Conservation (phyloP, 2,329 filamentous ascomycete genomes). For the Fusarium poae region DNA sequence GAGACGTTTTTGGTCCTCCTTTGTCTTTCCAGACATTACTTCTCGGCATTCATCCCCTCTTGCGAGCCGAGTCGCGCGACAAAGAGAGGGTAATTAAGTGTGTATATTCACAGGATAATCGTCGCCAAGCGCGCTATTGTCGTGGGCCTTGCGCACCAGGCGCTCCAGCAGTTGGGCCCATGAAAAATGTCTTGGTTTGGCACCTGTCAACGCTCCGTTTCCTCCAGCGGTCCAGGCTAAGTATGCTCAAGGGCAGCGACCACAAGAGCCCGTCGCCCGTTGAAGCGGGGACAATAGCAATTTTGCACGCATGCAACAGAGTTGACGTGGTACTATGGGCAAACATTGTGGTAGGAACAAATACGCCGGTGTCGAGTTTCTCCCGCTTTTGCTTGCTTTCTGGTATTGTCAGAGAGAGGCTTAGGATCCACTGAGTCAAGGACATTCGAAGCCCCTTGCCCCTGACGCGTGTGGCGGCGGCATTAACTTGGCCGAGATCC, state of each 20-base stretch:
- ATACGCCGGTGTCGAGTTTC: conserved; percentile 14
- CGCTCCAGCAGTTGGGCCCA: not conserved
- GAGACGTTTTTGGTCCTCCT: conserved; percentile 27
- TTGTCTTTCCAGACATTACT: conserved; percentile 35
- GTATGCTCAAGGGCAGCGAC: conserved; percentile 16
- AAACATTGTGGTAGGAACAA: conserved; percentile 11
- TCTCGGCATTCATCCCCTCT: conserved; percentile 34
- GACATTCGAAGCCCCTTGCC: conserved; percentile 5
- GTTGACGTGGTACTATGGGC: conserved; percentile 17
- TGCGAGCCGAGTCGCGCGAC: conserved; percentile 24
- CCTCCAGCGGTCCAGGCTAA: conserved; percentile 1
- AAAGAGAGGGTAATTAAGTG: conserved; percentile 20
- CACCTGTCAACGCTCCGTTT: conserved; percentile 28
- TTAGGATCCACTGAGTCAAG: conserved; percentile 14
- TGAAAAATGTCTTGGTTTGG: conserved; percentile 32
- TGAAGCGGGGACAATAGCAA: conserved; percentile 32
- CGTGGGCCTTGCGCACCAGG: not conserved
- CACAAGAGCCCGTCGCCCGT: conserved; percentile 26
- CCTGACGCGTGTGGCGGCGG: conserved; percentile 32
- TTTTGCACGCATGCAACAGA: conserved; percentile 21
- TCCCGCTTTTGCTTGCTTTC: conserved; percentile 1
- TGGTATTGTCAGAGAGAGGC: not conserved
- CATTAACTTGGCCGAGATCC: not conserved
- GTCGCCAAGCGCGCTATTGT: conserved; percentile 13
- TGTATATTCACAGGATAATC: not conserved